Base-by-base conservation (phyloP, 306 rosid genomes). In the Cajanus cajan region DNA sequence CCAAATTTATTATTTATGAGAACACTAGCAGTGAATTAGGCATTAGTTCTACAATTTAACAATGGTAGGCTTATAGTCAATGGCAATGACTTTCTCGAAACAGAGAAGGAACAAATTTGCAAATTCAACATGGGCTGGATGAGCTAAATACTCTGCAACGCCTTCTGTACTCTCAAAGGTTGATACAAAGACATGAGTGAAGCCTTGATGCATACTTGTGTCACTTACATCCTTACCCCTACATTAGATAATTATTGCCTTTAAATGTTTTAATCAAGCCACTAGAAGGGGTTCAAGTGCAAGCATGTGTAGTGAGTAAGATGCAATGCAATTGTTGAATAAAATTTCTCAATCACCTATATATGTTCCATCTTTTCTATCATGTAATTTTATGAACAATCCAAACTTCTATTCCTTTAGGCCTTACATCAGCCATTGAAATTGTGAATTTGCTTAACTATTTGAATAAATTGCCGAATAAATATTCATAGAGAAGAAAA, bases 181-280 rank as follows among this genome's bases (percentile, higher is more conserved):
- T 13, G 98, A 92, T 79, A 90, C 98, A 41, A 90, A 94, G 5
- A 90, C 77, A 81, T 94, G 97, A 80, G 98, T 92, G 81, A 81
- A 92, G 71, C 98, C 98, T 77, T 90, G 92, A 84, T 94, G 96
- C 81, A 89, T 6, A 64, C 89, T 94, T 76, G 92, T 94, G 51
- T 73, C 76, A 88, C 97, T 90, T 68, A 92, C 85, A 76, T 94
- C 96, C 69, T 59, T 92, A 37, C 97, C 97, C 88, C 97, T 92
- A 83, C 62, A 73, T 70, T 63, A 74, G 66, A 67, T 59, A 34
- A 48, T 51, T 61, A 7, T 28, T 28, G 31, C 31, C 3, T 28
- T 28, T 28, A 28, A 28, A 28, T 28, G 31, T 28, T 28, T 28
- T 28, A 28, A 28, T 3, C 31, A 28, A 28, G 15, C n/a, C 37